A percentile compares a stretch with the other conserved stretches of the same genome.
Evolutionary conservation across 108 stramenopile genomes (phyloP).

Genomic region (Discostella stelligeroides): DNA sequence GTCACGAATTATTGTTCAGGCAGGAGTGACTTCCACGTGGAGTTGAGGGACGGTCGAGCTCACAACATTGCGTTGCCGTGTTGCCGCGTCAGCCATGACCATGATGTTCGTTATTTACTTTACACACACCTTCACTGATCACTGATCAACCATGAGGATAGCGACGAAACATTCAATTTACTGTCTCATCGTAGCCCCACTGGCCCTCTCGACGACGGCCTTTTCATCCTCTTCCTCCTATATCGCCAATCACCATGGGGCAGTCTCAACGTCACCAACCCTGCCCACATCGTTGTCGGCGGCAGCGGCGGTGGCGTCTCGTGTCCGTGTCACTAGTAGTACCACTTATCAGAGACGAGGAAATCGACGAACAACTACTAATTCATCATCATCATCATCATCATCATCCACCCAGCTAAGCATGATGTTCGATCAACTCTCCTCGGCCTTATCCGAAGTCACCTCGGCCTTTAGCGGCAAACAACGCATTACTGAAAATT

Average conservation of each 20-base stretch:
- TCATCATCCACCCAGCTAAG: constrained; percentile 32
- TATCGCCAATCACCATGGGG: neutral
- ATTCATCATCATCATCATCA: neutral
- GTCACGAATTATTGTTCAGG: too few relatives aligned
- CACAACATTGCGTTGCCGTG: too few relatives aligned
- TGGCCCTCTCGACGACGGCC: constrained; percentile 21
- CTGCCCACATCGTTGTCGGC: too few relatives aligned
- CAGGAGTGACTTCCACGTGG: too few relatives aligned
- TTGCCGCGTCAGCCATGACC: too few relatives aligned
- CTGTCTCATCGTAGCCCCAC: constrained; percentile 9
- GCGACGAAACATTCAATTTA: neutral
- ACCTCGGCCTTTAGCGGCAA: constrained; percentile 73
- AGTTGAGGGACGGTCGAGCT: too few relatives aligned
- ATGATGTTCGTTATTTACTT: too few relatives aligned
- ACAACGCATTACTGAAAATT: constrained; percentile 80
- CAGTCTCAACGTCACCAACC: neutral
- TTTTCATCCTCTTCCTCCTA: constrained; percentile 9
- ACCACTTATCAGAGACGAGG: too few relatives aligned
- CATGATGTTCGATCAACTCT: constrained; percentile 91
- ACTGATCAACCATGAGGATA: constrained; percentile 19
- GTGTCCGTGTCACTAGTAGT: neutral
- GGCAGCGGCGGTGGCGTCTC: neutral
- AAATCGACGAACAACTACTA: neutral
- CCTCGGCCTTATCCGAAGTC: constrained; percentile 70
- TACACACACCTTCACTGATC: too few relatives aligned